Base-by-base conservation (phyloP, 495 filamentous ascomycete species). In the Daldinia decipiens region DNA sequence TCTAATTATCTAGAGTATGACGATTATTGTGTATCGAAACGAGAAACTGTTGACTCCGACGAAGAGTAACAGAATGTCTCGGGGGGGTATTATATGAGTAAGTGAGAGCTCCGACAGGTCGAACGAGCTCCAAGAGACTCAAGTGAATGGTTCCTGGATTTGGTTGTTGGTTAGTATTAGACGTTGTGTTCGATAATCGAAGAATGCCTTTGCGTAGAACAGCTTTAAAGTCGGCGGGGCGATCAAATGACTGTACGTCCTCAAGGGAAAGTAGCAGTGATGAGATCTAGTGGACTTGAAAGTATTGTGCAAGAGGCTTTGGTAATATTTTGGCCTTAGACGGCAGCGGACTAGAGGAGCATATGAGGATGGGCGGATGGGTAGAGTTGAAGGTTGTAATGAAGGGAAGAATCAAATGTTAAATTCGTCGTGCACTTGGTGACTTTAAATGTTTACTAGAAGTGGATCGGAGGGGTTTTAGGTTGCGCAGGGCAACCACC, bases 111-210 rank as follows among this genome's bases (percentile, higher is more conserved):
- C 71, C 74, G 77, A 83, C 80, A 62, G 65, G 76, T 81, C 80
- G 82, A 82, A 79, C 68, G 79, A 83, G 81, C 82, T 84, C 84
- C 86, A 87, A 88, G 87, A 88, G 80, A 84, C 82, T 86, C 86
- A 86, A 89, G 53, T 81, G 76, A 88, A 89, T 87, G 87, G 83
- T 85, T 89, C 86, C 85, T 87, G 84, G 82, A 81, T 79, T 73
- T 38, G 53, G 62, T 64, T 40, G 34, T 53, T 61, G 78, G 81
- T 81, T 83, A 82, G 80, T 82, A 85, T 83, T 80, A 84, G 79
- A 81, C 82, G 78, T 78, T 79, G 70, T 83, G 76, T 66, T 83
- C 82, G 81, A 82, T 84, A 24, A 81, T 84, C 82, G 82, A 80
- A 78, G 77, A 60, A 64, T 64, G 79, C 75, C 77, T 82, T 80